Percentiles rank a stretch among this genome's conserved stretches.
Conservation (phyloP, 306 rosid genomes). For the Erythrophleum fordii region DNA sequence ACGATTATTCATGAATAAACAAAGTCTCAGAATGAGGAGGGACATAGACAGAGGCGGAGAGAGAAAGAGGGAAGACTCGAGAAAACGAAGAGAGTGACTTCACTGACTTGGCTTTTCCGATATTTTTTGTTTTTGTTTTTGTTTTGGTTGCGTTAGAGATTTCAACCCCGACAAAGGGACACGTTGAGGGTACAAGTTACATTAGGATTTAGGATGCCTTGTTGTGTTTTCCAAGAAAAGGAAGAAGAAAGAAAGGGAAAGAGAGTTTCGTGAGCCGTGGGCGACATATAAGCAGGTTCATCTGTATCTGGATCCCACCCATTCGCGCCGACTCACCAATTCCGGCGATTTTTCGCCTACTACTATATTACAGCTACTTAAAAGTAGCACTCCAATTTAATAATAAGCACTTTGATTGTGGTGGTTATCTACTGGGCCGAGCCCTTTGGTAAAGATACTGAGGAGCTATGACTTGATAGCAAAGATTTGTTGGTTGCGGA, state of each 20-base stretch:
- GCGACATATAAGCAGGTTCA: conserved; percentile 25
- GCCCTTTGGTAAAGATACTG: not conserved
- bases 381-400: too few species aligned
- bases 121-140: not conserved
- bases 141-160: not conserved
- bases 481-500: not conserved
- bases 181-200: conserved; percentile 7
- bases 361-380: too few species aligned
- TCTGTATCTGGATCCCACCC: conserved; percentile 15
- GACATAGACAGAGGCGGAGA: not conserved
- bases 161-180: conserved; percentile 26
- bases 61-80: not conserved
- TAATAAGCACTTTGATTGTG: not conserved
- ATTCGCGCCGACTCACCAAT: conserved; percentile 4
- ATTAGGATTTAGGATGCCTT: not conserved
- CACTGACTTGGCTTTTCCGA: not conserved
- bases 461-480: not conserved
- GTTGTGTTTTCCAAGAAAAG: conserved; percentile 33
- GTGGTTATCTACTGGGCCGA: not conserved
- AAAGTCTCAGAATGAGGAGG: not conserved
- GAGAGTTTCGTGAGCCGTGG: conserved; percentile 6
- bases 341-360: not conserved
- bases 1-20: not conserved
- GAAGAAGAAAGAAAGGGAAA: too few species aligned
- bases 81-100: not conserved